Evolutionary conservation across 2,329 filamentous ascomycete genomes (phyloP), one percentile per base, ranked within the genome.

Genomic region (Zymoseptoria ardabiliae): DNA sequence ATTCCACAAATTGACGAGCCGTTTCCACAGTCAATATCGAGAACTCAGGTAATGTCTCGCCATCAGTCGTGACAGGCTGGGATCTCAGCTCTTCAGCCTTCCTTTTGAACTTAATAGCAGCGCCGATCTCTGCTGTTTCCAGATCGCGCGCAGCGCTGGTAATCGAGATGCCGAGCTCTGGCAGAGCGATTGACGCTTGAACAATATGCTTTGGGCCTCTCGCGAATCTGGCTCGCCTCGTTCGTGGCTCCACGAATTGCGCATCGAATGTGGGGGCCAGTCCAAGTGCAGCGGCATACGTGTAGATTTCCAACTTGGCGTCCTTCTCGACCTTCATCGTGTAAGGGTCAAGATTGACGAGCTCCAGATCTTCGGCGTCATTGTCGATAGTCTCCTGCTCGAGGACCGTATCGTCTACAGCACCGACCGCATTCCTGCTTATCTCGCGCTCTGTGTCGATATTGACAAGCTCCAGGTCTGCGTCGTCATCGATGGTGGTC

Each of bases 201-300:
- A 54, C 48, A 49, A 41, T 28, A 28, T 56, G 49, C 17, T 52
- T 53, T 54, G 55, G 25, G 9, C 23, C 53, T 30, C 50, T 41
- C 50, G 25, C 11, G 50, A 56, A n/a, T 48, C 53, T 21, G 30
- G n/a, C 28, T 23, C 35, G 20, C 19, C 22, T 53, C 51, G 51
- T 53, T 28, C 57, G 55, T n/a, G 58, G 58, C n/a, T 17, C 45
- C 9, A 61, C 52, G 22, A 53, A 20, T 28, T 61, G 55, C 25
- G 45, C 54, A 9, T 60, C 45, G 59, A 70, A 65, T 11, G 55
- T 23, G 5, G 76, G 76, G 19, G 75, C 59, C 2, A 65, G 57
- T 45, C 73, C 73, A 60, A 72, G 76, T 25, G 71, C 66, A 2
- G 76, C 75, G 41, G 74, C 75, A 65, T 76, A 77, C 58, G 77